Evolutionary conservation across 2,329 filamentous ascomycete species (phyloP), one percentile per base, ranked within the genome.

Genomic region (Bipolaris sorokiniana): DNA sequence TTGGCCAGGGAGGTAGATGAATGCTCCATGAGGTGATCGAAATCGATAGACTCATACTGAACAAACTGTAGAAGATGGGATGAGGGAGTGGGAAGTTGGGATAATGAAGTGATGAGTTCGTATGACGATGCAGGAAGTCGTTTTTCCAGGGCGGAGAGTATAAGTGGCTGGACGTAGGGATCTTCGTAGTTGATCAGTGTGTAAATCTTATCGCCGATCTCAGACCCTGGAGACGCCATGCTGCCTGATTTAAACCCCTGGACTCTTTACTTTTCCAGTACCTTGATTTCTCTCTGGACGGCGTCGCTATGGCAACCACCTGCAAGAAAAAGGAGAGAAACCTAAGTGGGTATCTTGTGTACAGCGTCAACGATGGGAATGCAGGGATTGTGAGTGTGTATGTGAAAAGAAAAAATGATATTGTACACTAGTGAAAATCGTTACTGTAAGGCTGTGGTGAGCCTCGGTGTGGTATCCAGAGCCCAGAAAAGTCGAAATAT

Each of bases 11-110:
- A 86, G 0, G 85, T 86, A 0, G 77, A 73, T 0, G 89, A 78
- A 65, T 91, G 82, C 1, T 81, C 75, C 55, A 90, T 81, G 16
- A 90, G 84, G 68, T 89, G 86, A 52, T 90, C 88, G 75, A 97
- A 98, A 72, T 96, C 90, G 57, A 98, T 85, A 40, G 85, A 82
- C 76, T 99, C 95, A 78, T 99, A 99, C 33, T 90, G 86, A 2
- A 87, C 85, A 72, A 96, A 93, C 75, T 97, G 90, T 2, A 99
- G 81, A 3, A 92, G 70, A 23, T 81, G 82, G 15, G 78, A 72
- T 13, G 75, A 74, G 16, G 76, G 72, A 7, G 78, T 74, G 65
- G 78, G 82, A 9, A 86, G 72, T 34, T 82, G 76, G n/a, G 76
- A 76, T 51, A 80, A 65, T 36, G 81, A 73, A 65, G 82, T 75